A percentile compares a stretch with the other conserved stretches of the same genome.
These are phyloP conservation scores for Barbarea vulgaris DNA, from an alignment of 345 rosid species.

Conservation along the genomic window DNA sequence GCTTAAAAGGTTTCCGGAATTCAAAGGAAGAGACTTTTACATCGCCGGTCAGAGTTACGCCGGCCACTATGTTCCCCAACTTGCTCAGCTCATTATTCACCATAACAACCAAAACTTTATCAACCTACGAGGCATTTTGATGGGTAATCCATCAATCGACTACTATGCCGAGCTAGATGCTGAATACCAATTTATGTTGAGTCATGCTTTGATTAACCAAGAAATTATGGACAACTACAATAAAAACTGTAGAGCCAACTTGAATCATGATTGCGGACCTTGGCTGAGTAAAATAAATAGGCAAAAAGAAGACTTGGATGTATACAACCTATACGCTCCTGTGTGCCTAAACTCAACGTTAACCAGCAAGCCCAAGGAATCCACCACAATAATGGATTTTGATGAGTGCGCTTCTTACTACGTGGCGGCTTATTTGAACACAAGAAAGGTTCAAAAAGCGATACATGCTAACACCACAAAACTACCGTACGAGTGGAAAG, in stretches of 20 bases:
- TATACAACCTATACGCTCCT: slow-evolving; percentile 67
- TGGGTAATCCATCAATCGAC: slow-evolving; percentile 21
- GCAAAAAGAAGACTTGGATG: slow-evolving; percentile 39
- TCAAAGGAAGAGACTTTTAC: slow-evolving; percentile 49
- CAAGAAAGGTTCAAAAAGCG: slow-evolving; percentile 58
- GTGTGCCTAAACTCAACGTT: slow-evolving; percentile 47
- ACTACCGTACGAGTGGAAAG: slow-evolving; percentile 59
- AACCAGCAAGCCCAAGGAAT: slow-evolving; percentile 47
- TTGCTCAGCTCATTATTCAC: slow-evolving; percentile 61
- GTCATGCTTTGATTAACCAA: background rate
- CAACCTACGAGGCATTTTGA: slow-evolving; percentile 62
- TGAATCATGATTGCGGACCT: background rate
- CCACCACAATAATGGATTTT: slow-evolving; percentile 45
- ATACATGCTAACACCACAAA: slow-evolving; percentile 63
- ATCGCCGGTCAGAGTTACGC: slow-evolving; percentile 89
- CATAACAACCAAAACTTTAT: slow-evolving; percentile 57
- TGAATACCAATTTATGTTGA: slow-evolving; percentile 28
- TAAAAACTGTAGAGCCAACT: background rate
- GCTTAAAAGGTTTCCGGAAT: slow-evolving; percentile 71
- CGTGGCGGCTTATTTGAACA: slow-evolving; percentile 58
- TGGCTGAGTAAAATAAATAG: background rate
- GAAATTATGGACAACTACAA: background rate
- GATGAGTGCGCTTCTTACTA: slow-evolving; percentile 61
- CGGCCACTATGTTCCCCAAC: slow-evolving; percentile 80
- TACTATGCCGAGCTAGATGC: slow-evolving; percentile 2